These are phyloP conservation scores for Rhododendron simsii DNA, from an alignment of 148 eudicot species.

Conservation along the genomic window DNA sequence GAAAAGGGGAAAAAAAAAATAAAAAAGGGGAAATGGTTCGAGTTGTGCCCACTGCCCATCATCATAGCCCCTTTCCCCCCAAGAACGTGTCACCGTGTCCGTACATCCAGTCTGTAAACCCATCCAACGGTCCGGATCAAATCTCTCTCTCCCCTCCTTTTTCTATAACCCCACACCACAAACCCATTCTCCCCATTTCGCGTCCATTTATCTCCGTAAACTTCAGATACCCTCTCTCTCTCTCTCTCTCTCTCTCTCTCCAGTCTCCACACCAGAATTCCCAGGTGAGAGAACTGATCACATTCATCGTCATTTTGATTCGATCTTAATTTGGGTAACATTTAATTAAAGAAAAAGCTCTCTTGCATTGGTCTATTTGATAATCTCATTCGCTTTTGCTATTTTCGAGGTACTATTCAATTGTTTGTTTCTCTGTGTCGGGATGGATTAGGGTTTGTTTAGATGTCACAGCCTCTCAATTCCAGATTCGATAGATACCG, in stretches of 20 bases:
- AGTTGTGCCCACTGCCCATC: constrained; percentile 9
- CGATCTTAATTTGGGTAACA: not conserved
- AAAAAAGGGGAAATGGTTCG: not conserved
- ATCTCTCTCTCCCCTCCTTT: constrained; percentile 7
- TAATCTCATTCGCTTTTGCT: not conserved
- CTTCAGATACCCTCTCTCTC: not conserved
- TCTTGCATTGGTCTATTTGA: not conserved
- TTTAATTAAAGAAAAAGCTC: not conserved
- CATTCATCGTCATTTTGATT: not conserved
- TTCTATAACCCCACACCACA: constrained; percentile 6
- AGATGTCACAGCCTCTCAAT: not conserved
- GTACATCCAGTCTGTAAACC: constrained; percentile 25
- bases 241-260: not conserved
- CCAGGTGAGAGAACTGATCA: not conserved
- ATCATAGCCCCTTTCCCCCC: not conserved
- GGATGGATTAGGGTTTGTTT: not conserved
- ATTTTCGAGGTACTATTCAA: not conserved
- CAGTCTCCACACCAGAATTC: not conserved
- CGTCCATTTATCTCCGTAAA: not conserved
- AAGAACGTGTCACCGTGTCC: constrained; percentile 29
- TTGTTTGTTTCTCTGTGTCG: not conserved
- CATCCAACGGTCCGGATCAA: constrained; percentile 38
- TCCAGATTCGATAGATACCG: not conserved
- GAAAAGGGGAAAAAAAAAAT: not conserved
- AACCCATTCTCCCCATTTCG: not conserved